phyloP scores from a whole-genome alignment of 441 rosid species.

The Codiaeum variegatum region DNA sequence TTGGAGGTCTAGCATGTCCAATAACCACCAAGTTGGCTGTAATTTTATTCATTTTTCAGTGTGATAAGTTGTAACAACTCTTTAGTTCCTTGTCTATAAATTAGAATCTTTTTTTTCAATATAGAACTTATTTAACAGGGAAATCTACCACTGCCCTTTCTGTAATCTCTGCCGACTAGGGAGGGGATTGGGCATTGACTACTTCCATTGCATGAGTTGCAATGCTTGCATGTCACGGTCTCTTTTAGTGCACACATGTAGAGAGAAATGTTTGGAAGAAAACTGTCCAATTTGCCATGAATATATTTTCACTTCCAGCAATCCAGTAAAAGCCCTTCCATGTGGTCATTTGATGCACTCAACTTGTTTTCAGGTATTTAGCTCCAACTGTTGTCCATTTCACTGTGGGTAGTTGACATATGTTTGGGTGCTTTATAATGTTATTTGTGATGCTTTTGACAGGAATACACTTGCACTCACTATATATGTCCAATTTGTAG shows the following conservation, averaged over 20 bases:
- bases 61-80: not conserved
- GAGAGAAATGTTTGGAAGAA: slow-evolving; percentile 70
- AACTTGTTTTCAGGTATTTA: slow-evolving; percentile 65
- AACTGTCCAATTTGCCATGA: slow-evolving; percentile 89
- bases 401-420: slow-evolving; percentile 3
- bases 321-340: slow-evolving; percentile 71
- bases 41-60: not conserved
- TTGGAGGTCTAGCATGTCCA: not conserved
- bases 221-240: slow-evolving; percentile 76
- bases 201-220: slow-evolving; percentile 93
- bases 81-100: not conserved
- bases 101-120: slow-evolving; percentile 14
- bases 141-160: slow-evolving; percentile 87
- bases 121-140: slow-evolving; percentile 42
- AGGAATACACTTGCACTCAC: slow-evolving; percentile 73
- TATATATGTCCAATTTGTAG: slow-evolving; percentile 85
- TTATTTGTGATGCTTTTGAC: slow-evolving; percentile 29
- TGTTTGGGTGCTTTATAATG: slow-evolving; percentile 14
- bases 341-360: slow-evolving; percentile 95
- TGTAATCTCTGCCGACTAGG: slow-evolving; percentile 87
- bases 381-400: slow-evolving; percentile 14
- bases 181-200: slow-evolving; percentile 77
- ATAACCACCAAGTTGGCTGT: not conserved
- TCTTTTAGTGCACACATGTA: slow-evolving; percentile 55
- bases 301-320: slow-evolving; percentile 60